Percentiles rank a stretch among this genome's conserved stretches.
Conservation (phyloP, 768 basidiomycete genomes). For the Podaxis pistillaris region DNA sequence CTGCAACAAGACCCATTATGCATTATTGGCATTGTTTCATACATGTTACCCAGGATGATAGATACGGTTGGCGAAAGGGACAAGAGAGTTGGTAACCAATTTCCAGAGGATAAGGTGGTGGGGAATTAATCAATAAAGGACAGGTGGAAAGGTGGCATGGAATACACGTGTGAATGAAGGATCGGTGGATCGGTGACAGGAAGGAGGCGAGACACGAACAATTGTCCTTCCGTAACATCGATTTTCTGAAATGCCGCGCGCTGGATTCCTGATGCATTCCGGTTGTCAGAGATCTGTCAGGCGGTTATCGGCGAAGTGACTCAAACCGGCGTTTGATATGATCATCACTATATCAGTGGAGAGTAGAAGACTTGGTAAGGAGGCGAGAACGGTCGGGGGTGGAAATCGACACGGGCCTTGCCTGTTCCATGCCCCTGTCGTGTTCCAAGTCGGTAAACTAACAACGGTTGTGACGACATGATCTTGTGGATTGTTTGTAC, state of each 20-base stretch:
- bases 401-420: not conserved
- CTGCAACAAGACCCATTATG: slow-evolving; percentile 5
- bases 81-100: not conserved
- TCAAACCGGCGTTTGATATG: not conserved
- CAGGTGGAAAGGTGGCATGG: not conserved
- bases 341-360: not conserved
- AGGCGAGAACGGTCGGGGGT: not conserved
- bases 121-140: not conserved
- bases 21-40: slow-evolving; percentile 3
- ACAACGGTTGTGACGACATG: not conserved
- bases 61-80: not conserved
- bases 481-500: not conserved
- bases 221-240: not conserved
- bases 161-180: not conserved
- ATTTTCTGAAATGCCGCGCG: not conserved
- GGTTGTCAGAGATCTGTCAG: not conserved
- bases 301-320: not conserved
- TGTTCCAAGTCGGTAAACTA: not conserved
- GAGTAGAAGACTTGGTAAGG: not conserved
- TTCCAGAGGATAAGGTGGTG: not conserved
- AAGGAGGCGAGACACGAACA: not conserved
- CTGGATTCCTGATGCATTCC: not conserved
- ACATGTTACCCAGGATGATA: not conserved
- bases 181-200: slow-evolving; percentile 4
- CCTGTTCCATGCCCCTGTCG: not conserved